Base-by-base conservation (phyloP, 371 early-diverging fungal species). In the Batkoa obscura region DNA sequence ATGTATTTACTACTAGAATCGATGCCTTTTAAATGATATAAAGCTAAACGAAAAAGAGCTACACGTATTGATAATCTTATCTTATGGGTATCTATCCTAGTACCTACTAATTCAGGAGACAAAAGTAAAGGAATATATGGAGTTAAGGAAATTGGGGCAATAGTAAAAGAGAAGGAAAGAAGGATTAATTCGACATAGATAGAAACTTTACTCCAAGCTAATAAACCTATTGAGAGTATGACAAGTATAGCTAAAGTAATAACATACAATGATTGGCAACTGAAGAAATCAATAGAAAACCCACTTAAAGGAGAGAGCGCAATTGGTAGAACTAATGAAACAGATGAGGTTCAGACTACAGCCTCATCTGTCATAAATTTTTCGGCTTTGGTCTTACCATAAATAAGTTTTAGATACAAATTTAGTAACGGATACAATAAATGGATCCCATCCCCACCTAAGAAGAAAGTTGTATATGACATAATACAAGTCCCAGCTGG, bases 101-200 rank as follows among this genome's bases (percentile, higher is more conserved):
- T 82, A 15, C 83, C 83, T 1, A 83, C 69, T 9, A 74, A 62
- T 6, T 66, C 66, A 10, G 69, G 58, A 0, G 78, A 78, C 1
- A 84, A 50, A 17, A 81, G 66, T 8, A 84, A 65, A 5, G 81
- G 76, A 0, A 83, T 71, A 0, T 79, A 73, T 0, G 83, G 78
- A 5, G 83, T 74, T 23, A 80, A 61, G 5, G 72, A 64, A 36
- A 84, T 75, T 5, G 81, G 83, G 0, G 83, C 84, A 3, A 81
- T 60, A 0, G 81, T 69, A 53, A 83, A 66, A 46, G 80, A 78
- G 0, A 78, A 47, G 33, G 79, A 79, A 58, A 80, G 83, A 8
- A 72, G 59, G 3, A 78, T 30, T 72, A 81, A 68, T 9, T 80
- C 83, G 10, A 81, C 17, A 12, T 78, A 50, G 9, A 83, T 79